phyloP scores from a whole-genome alignment of 805 yeast species.

The Zygosaccharomyces kombuchaensis region DNA sequence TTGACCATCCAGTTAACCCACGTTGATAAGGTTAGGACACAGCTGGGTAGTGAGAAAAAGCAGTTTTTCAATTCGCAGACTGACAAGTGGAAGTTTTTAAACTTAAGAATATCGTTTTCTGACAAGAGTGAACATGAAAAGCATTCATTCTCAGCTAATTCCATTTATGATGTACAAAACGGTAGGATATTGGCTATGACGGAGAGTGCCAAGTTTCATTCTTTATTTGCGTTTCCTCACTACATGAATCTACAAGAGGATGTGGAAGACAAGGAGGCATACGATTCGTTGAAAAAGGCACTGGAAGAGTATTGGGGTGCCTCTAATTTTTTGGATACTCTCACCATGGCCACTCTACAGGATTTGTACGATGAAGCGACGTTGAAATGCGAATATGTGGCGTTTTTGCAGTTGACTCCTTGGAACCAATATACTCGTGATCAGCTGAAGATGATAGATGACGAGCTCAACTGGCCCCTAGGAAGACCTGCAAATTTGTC shows the following conservation, averaged over 20 bases:
- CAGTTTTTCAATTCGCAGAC: slow-evolving; percentile 34
- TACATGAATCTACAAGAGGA: slow-evolving; percentile 39
- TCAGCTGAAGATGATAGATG: slow-evolving; percentile 60
- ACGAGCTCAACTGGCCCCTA: slow-evolving; percentile 65
- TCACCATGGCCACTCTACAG: slow-evolving; percentile 42
- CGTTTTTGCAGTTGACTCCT: slow-evolving; percentile 65
- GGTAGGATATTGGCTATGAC: slow-evolving; percentile 61
- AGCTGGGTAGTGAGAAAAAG: slow-evolving; percentile 16
- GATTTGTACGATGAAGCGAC: slow-evolving; percentile 32
- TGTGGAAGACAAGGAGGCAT: slow-evolving; percentile 40
- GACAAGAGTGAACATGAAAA: slow-evolving; percentile 47
- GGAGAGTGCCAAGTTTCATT: slow-evolving; percentile 59
- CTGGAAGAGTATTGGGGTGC: slow-evolving; percentile 42
- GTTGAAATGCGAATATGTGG: slow-evolving; percentile 63
- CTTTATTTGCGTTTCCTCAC: slow-evolving; percentile 59
- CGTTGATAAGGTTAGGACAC: slow-evolving; percentile 19
- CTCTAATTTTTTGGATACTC: slow-evolving; percentile 40
- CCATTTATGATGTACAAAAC: slow-evolving; percentile 60
- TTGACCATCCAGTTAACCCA: slow-evolving; percentile 23
- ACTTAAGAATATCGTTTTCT: slow-evolving; percentile 31
- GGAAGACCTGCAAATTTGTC: slow-evolving; percentile 65
- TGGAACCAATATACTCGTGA: slow-evolving; percentile 45
- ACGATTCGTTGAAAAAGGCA: slow-evolving; percentile 43
- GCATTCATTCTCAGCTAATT: slow-evolving; percentile 49
- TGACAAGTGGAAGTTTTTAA: slow-evolving; percentile 39